A percentile compares a stretch with the other conserved stretches of the same genome.
phyloP scores from a whole-genome alignment of 1,284 basidiomycete species.

The Marasmius sp. region DNA sequence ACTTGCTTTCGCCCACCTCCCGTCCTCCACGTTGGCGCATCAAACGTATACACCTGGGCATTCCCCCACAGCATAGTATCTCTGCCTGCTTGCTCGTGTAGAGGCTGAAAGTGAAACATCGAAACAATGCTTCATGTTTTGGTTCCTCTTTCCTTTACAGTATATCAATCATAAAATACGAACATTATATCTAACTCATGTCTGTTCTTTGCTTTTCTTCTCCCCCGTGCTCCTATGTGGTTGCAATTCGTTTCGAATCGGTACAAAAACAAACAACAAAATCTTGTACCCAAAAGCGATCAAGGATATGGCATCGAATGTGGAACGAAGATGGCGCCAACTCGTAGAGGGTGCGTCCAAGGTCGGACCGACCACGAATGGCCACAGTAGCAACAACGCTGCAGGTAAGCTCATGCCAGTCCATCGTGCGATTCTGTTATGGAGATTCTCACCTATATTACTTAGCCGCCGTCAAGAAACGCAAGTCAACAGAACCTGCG shows the following conservation, averaged over 20 bases:
- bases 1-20: constrained; percentile 19
- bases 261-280: not conserved
- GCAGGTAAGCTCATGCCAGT: constrained; percentile 74
- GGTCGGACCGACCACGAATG: constrained; percentile 29
- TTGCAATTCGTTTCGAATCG: not conserved
- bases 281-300: constrained; percentile 55
- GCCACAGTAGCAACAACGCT: constrained; percentile 42
- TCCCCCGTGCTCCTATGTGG: constrained; percentile 7
- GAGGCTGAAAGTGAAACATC: constrained; percentile 7
- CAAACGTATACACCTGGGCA: constrained; percentile 14
- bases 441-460: constrained; percentile 11
- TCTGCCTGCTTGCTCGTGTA: constrained; percentile 5
- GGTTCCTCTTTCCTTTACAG: constrained; percentile 7
- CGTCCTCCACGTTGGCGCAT: constrained; percentile 18
- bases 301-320: constrained; percentile 86
- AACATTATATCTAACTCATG: constrained; percentile 73
- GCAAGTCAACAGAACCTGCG: constrained; percentile 55
- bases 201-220: constrained; percentile 38
- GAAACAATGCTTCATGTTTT: not conserved
- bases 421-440: constrained; percentile 21
- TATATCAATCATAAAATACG: constrained; percentile 16
- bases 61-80: not conserved
- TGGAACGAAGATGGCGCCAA: constrained; percentile 77
- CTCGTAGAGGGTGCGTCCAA: constrained; percentile 22
- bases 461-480: constrained; percentile 70